Evolutionary conservation across 805 yeast genomes (phyloP).

Genomic region (Saturnispora saitoi): DNA sequence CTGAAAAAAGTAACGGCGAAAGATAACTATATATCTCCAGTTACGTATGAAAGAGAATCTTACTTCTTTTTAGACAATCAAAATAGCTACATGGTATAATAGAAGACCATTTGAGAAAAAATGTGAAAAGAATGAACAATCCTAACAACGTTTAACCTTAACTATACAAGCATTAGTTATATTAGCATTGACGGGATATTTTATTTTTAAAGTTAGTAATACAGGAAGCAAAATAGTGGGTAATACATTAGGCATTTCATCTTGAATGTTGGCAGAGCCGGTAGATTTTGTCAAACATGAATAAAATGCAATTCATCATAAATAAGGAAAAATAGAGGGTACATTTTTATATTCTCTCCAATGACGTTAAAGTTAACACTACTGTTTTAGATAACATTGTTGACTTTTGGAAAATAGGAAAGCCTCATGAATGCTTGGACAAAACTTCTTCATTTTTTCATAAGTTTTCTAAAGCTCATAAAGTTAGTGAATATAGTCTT

Average conservation of each 20-base stretch:
- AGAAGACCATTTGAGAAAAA: too few species aligned
- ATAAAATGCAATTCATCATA: slow-evolving; percentile 24
- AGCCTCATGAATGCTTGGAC: slow-evolving; percentile 25
- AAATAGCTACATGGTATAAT: too few species aligned
- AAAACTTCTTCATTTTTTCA: slow-evolving; percentile 34
- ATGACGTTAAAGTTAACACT: slow-evolving; percentile 47
- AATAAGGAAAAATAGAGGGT: slow-evolving; percentile 28
- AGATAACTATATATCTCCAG: too few species aligned
- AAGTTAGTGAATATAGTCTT: slow-evolving; percentile 36
- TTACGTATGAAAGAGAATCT: too few species aligned
- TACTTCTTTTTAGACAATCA: too few species aligned
- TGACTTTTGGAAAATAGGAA: slow-evolving; percentile 15
- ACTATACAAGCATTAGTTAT: too few species aligned
- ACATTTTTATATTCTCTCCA: slow-evolving; percentile 35
- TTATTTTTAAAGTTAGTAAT: too few species aligned
- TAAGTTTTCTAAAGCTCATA: slow-evolving; percentile 26
- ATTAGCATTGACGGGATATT: neutral
- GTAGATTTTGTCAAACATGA: slow-evolving; percentile 16
- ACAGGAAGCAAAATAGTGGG: too few species aligned
- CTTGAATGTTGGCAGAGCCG: slow-evolving; percentile 2
- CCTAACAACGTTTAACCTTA: too few species aligned
- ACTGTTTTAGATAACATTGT: slow-evolving; percentile 26
- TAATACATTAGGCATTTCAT: too few species aligned
- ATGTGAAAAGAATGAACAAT: too few species aligned
- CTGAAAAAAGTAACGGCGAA: too few species aligned